Evolutionary conservation across 2,329 filamentous ascomycete genomes (phyloP).

Genomic region (Fusarium foetens): DNA sequence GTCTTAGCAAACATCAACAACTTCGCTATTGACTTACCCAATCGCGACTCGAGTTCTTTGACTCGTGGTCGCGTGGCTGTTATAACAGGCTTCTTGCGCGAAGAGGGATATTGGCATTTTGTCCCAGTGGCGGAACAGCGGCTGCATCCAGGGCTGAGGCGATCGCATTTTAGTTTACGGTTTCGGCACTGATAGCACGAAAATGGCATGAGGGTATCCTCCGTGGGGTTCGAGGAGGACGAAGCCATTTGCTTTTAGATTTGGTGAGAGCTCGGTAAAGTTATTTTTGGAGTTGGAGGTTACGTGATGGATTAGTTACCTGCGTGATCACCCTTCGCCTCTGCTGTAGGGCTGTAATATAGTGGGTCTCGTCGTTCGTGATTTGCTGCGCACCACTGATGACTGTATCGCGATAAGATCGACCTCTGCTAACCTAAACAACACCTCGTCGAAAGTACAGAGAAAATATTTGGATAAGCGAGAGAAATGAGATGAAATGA

Average conservation of each 20-base stretch:
- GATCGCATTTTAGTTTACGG: slow-evolving; percentile 47
- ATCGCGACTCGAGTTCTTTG: slow-evolving; percentile 42
- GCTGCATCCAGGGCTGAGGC: slow-evolving; percentile 38
- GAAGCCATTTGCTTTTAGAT: slow-evolving; percentile 19
- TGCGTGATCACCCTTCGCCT: background rate
- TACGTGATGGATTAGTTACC: background rate
- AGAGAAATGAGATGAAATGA: fast-evolving
- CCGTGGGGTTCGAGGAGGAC: background rate
- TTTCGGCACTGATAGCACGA: slow-evolving; percentile 44
- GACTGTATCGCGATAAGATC: background rate
- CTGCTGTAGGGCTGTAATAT: background rate
- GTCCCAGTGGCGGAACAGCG: slow-evolving; percentile 38
- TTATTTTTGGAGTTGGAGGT: background rate
- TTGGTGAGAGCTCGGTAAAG: background rate
- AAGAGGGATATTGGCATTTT: slow-evolving; percentile 44
- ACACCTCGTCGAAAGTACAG: too few species aligned
- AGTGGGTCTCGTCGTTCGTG: slow-evolving; percentile 2
- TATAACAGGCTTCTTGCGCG: slow-evolving; percentile 39
- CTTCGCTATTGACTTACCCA: slow-evolving; percentile 25
- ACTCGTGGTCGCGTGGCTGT: slow-evolving; percentile 42
- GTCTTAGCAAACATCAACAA: background rate
- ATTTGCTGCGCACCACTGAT: background rate
- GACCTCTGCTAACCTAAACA: background rate
- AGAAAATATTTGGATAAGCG: fast-evolving
- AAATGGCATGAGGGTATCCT: slow-evolving; percentile 33